phyloP scores from a whole-genome alignment of 306 rosid species.

The Chamaecrista fasciculata region DNA sequence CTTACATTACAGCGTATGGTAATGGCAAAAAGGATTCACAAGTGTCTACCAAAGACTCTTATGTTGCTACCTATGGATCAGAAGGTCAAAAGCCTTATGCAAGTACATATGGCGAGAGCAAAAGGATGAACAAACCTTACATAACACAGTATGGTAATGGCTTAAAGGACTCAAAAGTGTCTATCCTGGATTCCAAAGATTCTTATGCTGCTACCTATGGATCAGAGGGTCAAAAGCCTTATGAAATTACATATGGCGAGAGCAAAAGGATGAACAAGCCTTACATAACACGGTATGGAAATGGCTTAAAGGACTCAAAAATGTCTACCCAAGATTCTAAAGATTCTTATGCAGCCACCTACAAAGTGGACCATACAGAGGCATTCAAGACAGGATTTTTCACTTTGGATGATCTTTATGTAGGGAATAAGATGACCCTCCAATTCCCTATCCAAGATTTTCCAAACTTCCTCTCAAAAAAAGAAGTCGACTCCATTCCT shows the following conservation, averaged over 20 bases:
- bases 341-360: neutral
- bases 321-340: neutral
- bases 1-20: neutral
- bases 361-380: slow-evolving; percentile 36
- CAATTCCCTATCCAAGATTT: slow-evolving; percentile 43
- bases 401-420: slow-evolving; percentile 38
- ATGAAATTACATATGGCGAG: neutral
- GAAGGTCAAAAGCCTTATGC: neutral
- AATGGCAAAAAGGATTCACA: neutral
- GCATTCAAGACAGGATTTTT: slow-evolving; percentile 58
- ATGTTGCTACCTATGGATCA: neutral
- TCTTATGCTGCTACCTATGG: neutral
- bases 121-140: neutral
- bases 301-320: neutral
- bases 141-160: neutral
- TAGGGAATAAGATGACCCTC: slow-evolving; percentile 51
- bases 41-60: neutral
- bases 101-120: neutral
- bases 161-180: neutral
- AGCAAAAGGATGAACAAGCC: neutral
- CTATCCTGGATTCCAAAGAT: neutral
- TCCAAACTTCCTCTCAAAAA: slow-evolving; percentile 38
- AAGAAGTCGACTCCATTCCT: slow-evolving; percentile 55
- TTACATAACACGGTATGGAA: neutral
- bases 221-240: neutral